Base-by-base conservation (phyloP, 1,284 basidiomycete species). In the Paramarasmius palmivorus region DNA sequence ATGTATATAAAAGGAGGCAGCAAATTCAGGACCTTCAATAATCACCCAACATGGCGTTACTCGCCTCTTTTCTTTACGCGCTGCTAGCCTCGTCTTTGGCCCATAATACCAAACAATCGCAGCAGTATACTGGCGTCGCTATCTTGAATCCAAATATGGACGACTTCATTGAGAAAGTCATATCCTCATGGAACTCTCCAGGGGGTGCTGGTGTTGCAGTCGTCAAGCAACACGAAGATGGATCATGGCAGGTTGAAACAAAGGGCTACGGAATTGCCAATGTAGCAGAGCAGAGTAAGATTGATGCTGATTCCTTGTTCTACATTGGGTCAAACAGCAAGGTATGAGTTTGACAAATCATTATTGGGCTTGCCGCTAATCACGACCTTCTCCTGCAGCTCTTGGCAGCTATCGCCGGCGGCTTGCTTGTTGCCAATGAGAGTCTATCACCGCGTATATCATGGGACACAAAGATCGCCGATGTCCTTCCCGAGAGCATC, bases 341-440 rank as follows among this genome's bases (percentile, higher is more conserved):
- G 42, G 54, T 55, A 22, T 12, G 12, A 12, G 6, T 2, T 69
- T 53, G 22, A 39, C n/a, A 15, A n/a, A n/a, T n/a, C n/a, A n/a
- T n/a, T n/a, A n/a, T n/a, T n/a, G n/a, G n/a, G n/a, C n/a, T n/a
- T n/a, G n/a, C n/a, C n/a, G n/a, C n/a, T n/a, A n/a, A n/a, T n/a
- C n/a, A n/a, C n/a, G n/a, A n/a, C n/a, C n/a, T n/a, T 70, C 69
- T 2, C 63, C 75, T 3, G 63, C 63, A 64, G 62, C 57, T 63
- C 2, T 65, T 64, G 39, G 51, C 55, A 25, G 53, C 55, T 23
- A 14, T 60, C 2, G 52, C 61, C 2, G 58, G 61, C 7, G 64
- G 64, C 17, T 53, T 65, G 10, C 50, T 65, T 32, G 59, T 63
- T 39, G 57, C 59, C 14, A 63, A 65, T 50, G 20, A 57, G 22